Evolutionary conservation across 768 basidiomycete genomes (phyloP), one percentile per base, ranked within the genome.

Genomic region (Sistotremastrum suecicum): DNA sequence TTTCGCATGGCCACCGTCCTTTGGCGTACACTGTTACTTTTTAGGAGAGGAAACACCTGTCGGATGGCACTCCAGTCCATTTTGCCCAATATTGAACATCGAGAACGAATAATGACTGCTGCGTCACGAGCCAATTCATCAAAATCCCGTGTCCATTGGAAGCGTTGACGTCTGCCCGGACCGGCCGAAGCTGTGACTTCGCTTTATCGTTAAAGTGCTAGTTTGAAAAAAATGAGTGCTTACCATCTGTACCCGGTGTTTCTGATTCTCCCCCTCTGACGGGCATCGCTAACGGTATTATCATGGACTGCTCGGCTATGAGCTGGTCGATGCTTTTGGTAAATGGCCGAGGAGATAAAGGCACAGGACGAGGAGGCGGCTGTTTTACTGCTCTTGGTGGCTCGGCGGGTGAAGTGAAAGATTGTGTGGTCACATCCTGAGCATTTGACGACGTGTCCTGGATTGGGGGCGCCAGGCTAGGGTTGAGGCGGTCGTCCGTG

Each of bases 101-200:
- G 81, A 34, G 81, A 82, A 53, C 75, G 75, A 48, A 97, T 75
- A 51, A 98, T 80, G 7, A 76, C 82, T 40, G 78, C 80, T 0
- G 82, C 81, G 56, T 98, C 94, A 45, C 83, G 75, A 29, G 83
- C 80, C 36, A 91, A 72, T 49, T 98, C 94, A 46, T 97, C 90
- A 46, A 80, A 88, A 42, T 92, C 86, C 37, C 72, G 62, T 45
- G 75, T 86, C 90, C 89, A 98, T 41, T 76, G 75, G 57, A 89
- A 88, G 7, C 63, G 53, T 45, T 80, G 70, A 41, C 78, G 73
- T 11, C 84, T 71, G 44, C 81, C 68, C 39, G 20, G 20, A n/a
- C 34, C 38, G 8, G 39, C 10, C 11, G 39, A 7, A 12, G 32
- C 39, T 40, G n/a, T 28, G 12, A 10, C 12, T 9, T 20, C 20